Conservation (phyloP, 495 filamentous ascomycete genomes). For the Chaetomium fimeti region DNA sequence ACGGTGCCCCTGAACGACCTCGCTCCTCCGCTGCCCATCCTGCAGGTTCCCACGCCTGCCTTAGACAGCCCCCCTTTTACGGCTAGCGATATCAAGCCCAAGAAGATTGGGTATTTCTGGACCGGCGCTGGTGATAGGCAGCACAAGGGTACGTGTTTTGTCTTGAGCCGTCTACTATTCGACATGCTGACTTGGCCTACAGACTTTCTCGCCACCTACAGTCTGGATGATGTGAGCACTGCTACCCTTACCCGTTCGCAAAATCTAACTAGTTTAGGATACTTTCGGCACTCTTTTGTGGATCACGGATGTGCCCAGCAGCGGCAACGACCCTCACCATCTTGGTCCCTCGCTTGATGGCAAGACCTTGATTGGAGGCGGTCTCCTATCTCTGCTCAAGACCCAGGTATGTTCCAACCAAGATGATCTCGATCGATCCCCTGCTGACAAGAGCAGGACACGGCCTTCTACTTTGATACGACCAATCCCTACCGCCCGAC, state of each 20-base stretch:
- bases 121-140: conserved; percentile 59
- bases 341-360: conserved; percentile 58
- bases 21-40: conserved; percentile 55
- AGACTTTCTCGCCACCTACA: conserved; percentile 61
- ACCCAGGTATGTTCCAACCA: conserved; percentile 25
- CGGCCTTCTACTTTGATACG: conserved; percentile 62
- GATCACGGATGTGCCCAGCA: conserved; percentile 59
- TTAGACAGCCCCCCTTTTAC: conserved; percentile 54
- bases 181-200: neutral
- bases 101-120: conserved; percentile 68
- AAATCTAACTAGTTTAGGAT: conserved; percentile 38
- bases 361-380: conserved; percentile 59
- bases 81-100: conserved; percentile 56
- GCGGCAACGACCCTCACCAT: conserved; percentile 63
- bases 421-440: neutral
- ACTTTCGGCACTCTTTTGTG: conserved; percentile 60
- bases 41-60: conserved; percentile 59
- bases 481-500: conserved; percentile 57
- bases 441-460: conserved; percentile 47
- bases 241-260: neutral
- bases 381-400: conserved; percentile 61
- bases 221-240: conserved; percentile 54
- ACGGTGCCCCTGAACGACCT: conserved; percentile 52
- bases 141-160: conserved; percentile 40
- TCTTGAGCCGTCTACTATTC: neutral